A percentile compares a stretch with the other conserved stretches of the same genome.
phyloP scores from a whole-genome alignment of 331 rosid genomes.

The Malus hybrid region DNA sequence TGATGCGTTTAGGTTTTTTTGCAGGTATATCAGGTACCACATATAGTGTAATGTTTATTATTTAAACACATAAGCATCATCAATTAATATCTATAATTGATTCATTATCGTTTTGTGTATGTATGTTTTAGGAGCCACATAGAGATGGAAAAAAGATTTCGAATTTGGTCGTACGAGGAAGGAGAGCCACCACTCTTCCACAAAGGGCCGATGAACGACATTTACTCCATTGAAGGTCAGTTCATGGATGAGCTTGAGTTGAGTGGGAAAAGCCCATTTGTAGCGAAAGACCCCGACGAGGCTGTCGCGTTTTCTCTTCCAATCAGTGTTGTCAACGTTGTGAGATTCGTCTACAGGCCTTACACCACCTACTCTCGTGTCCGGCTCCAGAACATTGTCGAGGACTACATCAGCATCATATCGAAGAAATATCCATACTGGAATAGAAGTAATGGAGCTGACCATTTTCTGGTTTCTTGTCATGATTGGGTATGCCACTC shows the following conservation, averaged over 20 bases:
- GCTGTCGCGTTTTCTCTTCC: conserved; percentile 43
- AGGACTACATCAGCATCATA: conserved; percentile 34
- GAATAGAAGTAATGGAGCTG: conserved; percentile 40
- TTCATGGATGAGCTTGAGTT: conserved; percentile 48
- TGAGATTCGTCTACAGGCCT: conserved; percentile 38
- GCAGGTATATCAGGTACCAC: too few relatives aligned
- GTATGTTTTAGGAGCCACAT: conserved; percentile 24
- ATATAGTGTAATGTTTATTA: too few relatives aligned
- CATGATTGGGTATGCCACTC: conserved; percentile 50
- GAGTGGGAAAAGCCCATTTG: conserved; percentile 20
- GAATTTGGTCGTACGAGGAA: conserved; percentile 50
- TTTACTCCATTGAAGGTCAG: conserved; percentile 54
- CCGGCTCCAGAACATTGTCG: conserved; percentile 29
- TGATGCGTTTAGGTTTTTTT: too few relatives aligned
- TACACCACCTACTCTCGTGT: conserved; percentile 11
- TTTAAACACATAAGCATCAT: too few relatives aligned
- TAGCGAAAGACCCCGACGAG: conserved; percentile 31
- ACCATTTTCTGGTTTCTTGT: conserved; percentile 56
- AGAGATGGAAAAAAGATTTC: conserved; percentile 49
- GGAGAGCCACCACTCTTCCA: conserved; percentile 58
- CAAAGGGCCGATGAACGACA: conserved; percentile 47
- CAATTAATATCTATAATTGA: not conserved
- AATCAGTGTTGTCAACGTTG: conserved; percentile 32
- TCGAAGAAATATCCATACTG: conserved; percentile 39
- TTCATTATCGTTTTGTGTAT: not conserved